These are phyloP conservation scores for Hypsizygus marmoreus DNA, from an alignment of 768 basidiomycete genomes.

Conservation along the genomic window DNA sequence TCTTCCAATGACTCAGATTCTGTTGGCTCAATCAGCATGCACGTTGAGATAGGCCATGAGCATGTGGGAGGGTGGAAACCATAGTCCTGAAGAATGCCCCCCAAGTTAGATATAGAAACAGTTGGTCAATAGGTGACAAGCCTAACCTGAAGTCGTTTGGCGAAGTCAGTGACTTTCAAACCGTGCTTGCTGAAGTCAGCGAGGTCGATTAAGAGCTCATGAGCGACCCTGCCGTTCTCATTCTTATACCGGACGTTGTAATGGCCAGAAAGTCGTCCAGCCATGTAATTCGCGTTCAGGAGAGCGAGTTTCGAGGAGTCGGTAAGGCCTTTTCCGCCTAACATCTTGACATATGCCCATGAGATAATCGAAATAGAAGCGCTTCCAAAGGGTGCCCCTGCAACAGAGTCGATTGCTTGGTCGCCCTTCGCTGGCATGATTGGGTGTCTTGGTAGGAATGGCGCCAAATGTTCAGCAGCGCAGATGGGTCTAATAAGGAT, in stretches of 20 bases:
- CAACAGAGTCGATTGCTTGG: constrained; percentile 83
- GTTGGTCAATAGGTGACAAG: not conserved
- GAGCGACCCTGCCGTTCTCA: constrained; percentile 88
- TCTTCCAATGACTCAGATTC: constrained; percentile 95
- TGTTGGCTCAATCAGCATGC: constrained; percentile 97
- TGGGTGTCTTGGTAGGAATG: constrained; percentile 93
- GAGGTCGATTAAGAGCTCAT: constrained; percentile 93
- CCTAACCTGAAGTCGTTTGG: constrained; percentile 86
- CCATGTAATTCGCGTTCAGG: constrained; percentile 97
- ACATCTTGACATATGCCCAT: constrained; percentile 99
- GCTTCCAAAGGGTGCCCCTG: constrained; percentile 92
- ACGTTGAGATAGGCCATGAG: constrained; percentile 97
- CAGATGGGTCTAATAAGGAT: constrained; percentile 75
- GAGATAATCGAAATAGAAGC: constrained; percentile 95
- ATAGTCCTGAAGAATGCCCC: constrained; percentile 57
- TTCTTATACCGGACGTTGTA: constrained; percentile 92
- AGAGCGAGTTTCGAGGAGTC: constrained; percentile 86
- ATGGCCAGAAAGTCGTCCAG: constrained; percentile 77
- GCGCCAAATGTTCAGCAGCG: constrained; percentile 88
- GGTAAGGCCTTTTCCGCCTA: constrained; percentile 89
- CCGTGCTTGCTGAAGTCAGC: constrained; percentile 92
- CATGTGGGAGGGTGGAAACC: constrained; percentile 98
- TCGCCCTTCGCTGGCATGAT: constrained; percentile 63
- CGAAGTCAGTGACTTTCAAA: constrained; percentile 93
- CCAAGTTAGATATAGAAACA: not conserved